Evolutionary conservation across 2,329 filamentous ascomycete genomes (phyloP).

Genomic region (Aspergillus brasiliensis): DNA sequence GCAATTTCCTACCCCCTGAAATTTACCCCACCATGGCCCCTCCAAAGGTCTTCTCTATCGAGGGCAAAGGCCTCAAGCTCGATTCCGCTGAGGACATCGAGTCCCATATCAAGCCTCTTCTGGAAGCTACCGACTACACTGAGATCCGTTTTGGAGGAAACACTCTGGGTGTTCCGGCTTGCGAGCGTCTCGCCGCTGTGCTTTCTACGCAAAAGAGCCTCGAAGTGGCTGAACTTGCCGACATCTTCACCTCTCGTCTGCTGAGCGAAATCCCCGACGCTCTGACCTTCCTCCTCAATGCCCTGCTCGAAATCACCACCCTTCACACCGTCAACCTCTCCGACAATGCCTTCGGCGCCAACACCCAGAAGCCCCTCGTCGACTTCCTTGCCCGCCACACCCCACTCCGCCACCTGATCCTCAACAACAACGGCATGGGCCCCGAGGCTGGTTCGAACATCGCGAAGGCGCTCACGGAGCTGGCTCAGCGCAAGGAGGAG

Average conservation of each 20-base stretch:
- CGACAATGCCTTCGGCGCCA: slow-evolving; percentile 97
- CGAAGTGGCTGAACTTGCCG: slow-evolving; percentile 82
- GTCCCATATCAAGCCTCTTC: slow-evolving; percentile 75
- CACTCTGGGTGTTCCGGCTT: slow-evolving; percentile 87
- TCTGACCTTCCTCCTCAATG: slow-evolving; percentile 79
- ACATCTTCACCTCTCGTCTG: slow-evolving; percentile 95
- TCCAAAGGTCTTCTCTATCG: slow-evolving; percentile 74
- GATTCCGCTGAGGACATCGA: slow-evolving; percentile 85
- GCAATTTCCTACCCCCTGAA: slow-evolving; percentile 24
- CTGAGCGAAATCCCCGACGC: slow-evolving; percentile 92
- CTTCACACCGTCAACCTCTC: slow-evolving; percentile 93
- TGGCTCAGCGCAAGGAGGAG: slow-evolving; percentile 81
- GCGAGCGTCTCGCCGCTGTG: slow-evolving; percentile 79
- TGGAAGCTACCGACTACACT: slow-evolving; percentile 68
- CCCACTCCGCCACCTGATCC: slow-evolving; percentile 87
- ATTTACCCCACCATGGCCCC: slow-evolving; percentile 53
- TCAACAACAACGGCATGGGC: slow-evolving; percentile 98
- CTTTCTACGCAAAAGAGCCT: slow-evolving; percentile 82
- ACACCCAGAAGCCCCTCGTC: slow-evolving; percentile 88
- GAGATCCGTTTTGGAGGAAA: slow-evolving; percentile 88
- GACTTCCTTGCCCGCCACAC: slow-evolving; percentile 87
- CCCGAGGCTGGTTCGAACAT: slow-evolving; percentile 87
- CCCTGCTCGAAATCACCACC: slow-evolving; percentile 80
- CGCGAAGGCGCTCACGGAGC: slow-evolving; percentile 79
- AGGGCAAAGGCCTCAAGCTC: slow-evolving; percentile 90